Conservation (phyloP, 1,139 yeast genomes). For the Lodderomyces parapsilosis region DNA sequence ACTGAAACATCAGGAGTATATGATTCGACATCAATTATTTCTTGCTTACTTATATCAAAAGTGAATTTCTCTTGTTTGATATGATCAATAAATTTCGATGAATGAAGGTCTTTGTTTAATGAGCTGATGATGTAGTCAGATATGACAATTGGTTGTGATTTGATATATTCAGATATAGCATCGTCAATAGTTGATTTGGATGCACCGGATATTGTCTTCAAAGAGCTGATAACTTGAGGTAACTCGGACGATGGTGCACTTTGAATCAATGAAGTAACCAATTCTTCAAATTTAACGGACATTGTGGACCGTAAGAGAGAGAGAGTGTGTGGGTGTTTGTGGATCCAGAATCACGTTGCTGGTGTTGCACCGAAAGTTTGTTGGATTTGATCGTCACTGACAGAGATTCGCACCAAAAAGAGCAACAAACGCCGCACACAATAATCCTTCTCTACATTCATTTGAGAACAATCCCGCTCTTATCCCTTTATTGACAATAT, state of each 20-base stretch:
- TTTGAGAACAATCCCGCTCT: too few relatives aligned
- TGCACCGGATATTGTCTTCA: slow-evolving; percentile 12
- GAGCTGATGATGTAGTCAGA: slow-evolving; percentile 36
- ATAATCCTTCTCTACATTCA: neutral
- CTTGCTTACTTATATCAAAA: slow-evolving; percentile 52
- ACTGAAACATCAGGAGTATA: slow-evolving; percentile 24
- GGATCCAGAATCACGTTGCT: too few relatives aligned
- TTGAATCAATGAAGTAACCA: slow-evolving; percentile 34
- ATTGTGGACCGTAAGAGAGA: too few relatives aligned
- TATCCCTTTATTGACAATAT: too few relatives aligned
- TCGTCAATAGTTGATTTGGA: slow-evolving; percentile 23
- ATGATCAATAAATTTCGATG: slow-evolving; percentile 41
- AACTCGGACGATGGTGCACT: slow-evolving; percentile 47
- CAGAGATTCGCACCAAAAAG: too few relatives aligned
- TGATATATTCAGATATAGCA: slow-evolving; percentile 30
- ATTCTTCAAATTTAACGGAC: slow-evolving; percentile 24
- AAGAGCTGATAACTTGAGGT: slow-evolving; percentile 27
- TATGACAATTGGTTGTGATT: slow-evolving; percentile 15
- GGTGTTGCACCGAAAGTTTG: too few relatives aligned
- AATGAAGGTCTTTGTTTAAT: slow-evolving; percentile 29
- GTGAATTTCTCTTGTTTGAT: slow-evolving; percentile 51
- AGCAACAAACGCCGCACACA: neutral
- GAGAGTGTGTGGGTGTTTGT: slow-evolving; percentile 1
- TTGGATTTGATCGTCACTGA: too few relatives aligned
- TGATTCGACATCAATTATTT: slow-evolving; percentile 53